Evolutionary conservation across 805 yeast genomes (phyloP).

Genomic region (Metschnikowia chrysomelidarum): DNA sequence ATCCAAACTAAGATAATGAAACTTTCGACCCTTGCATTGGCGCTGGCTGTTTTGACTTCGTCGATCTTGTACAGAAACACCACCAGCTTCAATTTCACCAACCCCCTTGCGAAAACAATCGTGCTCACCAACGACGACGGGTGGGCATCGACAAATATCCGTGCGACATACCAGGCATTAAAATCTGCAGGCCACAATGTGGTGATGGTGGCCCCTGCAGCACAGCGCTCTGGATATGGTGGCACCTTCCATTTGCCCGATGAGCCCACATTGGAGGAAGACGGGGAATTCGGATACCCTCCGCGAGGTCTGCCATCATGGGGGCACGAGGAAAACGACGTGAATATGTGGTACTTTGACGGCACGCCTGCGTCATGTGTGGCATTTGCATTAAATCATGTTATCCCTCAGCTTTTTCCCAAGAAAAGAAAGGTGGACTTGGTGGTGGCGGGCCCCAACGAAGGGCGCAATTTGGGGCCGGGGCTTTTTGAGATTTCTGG

Average conservation of each 20-base stretch:
- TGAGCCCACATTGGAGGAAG: slow-evolving; percentile 36
- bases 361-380: slow-evolving; percentile 29
- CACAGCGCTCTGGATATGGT: slow-evolving; percentile 21
- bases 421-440: slow-evolving; percentile 24
- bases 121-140: slow-evolving; percentile 56
- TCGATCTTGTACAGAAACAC: too few species aligned
- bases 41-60: too few species aligned
- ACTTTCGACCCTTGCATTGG: too few species aligned
- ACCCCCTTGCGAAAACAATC: slow-evolving; percentile 35
- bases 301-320: slow-evolving; percentile 51
- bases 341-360: slow-evolving; percentile 29
- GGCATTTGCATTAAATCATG: slow-evolving; percentile 26
- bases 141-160: slow-evolving; percentile 55
- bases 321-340: slow-evolving; percentile 48
- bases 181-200: slow-evolving; percentile 21
- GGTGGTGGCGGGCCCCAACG: slow-evolving; percentile 29
- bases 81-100: slow-evolving; percentile 16
- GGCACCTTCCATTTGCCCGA: slow-evolving; percentile 49
- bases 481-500: slow-evolving; percentile 29
- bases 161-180: slow-evolving; percentile 50
- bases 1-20: too few species aligned
- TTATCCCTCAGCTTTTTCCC: slow-evolving; percentile 20
- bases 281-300: slow-evolving; percentile 49
- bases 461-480: slow-evolving; percentile 30
- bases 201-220: slow-evolving; percentile 21